Percentiles rank a stretch among this genome's conserved stretches.
phyloP scores from a whole-genome alignment of 1,139 yeast genomes.

The Taphrina populina region DNA sequence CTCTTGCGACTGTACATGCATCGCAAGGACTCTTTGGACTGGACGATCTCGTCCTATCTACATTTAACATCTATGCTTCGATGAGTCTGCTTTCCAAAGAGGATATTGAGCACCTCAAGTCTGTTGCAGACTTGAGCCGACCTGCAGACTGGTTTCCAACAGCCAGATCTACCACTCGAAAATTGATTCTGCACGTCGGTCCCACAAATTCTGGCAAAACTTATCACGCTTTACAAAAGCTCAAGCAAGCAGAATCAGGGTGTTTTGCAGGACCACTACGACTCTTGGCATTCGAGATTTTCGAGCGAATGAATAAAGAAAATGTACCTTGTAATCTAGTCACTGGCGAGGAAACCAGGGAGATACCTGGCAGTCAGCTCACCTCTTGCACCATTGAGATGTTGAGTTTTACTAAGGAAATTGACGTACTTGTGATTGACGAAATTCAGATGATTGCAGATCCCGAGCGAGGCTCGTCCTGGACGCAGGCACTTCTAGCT shows the following conservation, averaged over 20 bases:
- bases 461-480: slow-evolving; percentile 78
- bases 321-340: slow-evolving; percentile 74
- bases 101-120: slow-evolving; percentile 22
- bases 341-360: slow-evolving; percentile 90
- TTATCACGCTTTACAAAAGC: slow-evolving; percentile 68
- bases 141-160: slow-evolving; percentile 79
- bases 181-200: slow-evolving; percentile 85
- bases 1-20: slow-evolving; percentile 13
- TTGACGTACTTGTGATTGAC: slow-evolving; percentile 89
- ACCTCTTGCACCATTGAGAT: slow-evolving; percentile 93
- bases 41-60: slow-evolving; percentile 17
- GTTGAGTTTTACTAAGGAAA: slow-evolving; percentile 65
- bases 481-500: slow-evolving; percentile 91
- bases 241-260: slow-evolving; percentile 72
- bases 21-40: slow-evolving; percentile 13
- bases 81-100: slow-evolving; percentile 11
- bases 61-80: slow-evolving; percentile 26
- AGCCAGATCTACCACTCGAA: slow-evolving; percentile 76
- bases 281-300: slow-evolving; percentile 84
- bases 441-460: slow-evolving; percentile 96
- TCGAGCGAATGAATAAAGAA: slow-evolving; percentile 68
- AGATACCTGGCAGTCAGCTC: slow-evolving; percentile 66
- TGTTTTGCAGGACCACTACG: slow-evolving; percentile 94
- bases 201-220: slow-evolving; percentile 99
- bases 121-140: slow-evolving; percentile 29